Evolutionary conservation across 192 early-diverging fungal genomes (phyloP).

Genomic region (Coemansia sp.): DNA sequence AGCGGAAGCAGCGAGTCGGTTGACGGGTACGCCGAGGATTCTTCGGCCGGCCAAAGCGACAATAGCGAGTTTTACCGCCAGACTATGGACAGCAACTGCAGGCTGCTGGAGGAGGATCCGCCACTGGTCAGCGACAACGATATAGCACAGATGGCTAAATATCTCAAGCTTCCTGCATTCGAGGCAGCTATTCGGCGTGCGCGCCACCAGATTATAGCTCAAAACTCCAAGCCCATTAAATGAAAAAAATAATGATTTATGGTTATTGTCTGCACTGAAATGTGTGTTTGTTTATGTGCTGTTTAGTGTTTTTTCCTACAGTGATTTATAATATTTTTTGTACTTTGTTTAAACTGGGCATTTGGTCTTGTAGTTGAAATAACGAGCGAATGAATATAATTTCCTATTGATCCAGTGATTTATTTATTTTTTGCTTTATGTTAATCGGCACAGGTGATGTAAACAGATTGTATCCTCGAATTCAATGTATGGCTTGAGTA

Average conservation of each 20-base stretch:
- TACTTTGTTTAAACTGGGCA: no score
- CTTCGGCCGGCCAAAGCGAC: slow-evolving; percentile 17
- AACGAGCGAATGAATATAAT: no score
- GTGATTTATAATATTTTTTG: no score
- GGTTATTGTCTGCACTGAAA: not conserved
- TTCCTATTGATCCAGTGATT: no score
- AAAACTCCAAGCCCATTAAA: slow-evolving; percentile 16
- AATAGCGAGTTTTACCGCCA: slow-evolving; percentile 32
- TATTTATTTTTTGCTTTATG: no score
- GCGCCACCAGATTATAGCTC: slow-evolving; percentile 57
- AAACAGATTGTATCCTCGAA: no score
- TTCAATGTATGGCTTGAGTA: no score
- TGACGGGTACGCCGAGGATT: not conserved
- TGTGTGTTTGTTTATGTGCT: not conserved
- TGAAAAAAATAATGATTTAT: not conserved
- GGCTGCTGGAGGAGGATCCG: slow-evolving; percentile 26
- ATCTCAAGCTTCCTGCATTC: slow-evolving; percentile 50
- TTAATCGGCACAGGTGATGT: no score
- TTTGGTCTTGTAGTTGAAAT: no score
- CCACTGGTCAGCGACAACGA: slow-evolving; percentile 36
- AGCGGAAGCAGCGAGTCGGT: slow-evolving; percentile 7
- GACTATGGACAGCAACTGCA: slow-evolving; percentile 32
- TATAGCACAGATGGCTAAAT: slow-evolving; percentile 39
- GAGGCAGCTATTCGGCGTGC: slow-evolving; percentile 57
- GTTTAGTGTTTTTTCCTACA: no score